Evolutionary conservation across 805 yeast genomes (phyloP).

Genomic region (Metschnikowia hibisci): DNA sequence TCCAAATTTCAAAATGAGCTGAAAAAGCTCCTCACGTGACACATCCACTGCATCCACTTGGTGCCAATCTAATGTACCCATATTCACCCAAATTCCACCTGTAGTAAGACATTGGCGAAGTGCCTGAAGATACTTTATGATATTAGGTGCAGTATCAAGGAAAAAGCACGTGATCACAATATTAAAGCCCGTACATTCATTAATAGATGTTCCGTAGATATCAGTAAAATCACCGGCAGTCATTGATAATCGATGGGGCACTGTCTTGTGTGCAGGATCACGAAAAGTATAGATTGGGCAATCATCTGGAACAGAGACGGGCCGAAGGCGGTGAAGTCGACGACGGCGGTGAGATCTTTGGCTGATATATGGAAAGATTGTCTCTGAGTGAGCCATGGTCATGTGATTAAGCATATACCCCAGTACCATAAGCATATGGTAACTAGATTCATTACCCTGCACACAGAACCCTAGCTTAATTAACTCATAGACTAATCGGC

Average conservation of each 20-base stretch:
- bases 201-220: conserved; percentile 49
- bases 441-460: conserved; percentile 67
- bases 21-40: conserved; percentile 50
- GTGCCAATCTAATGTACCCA: conserved; percentile 73
- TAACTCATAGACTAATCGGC: conserved; percentile 54
- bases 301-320: conserved; percentile 51
- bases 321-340: conserved; percentile 47
- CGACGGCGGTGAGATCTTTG: conserved; percentile 43
- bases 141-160: conserved; percentile 59
- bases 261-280: background rate
- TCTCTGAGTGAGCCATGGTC: conserved; percentile 33
- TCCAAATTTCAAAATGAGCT: conserved; percentile 45
- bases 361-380: conserved; percentile 55
- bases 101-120: conserved; percentile 43
- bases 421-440: conserved; percentile 59
- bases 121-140: conserved; percentile 53
- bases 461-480: conserved; percentile 52
- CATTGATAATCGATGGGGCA: conserved; percentile 57
- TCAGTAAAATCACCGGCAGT: conserved; percentile 71
- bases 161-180: conserved; percentile 55
- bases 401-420: conserved; percentile 51
- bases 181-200: conserved; percentile 30
- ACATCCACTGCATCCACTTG: conserved; percentile 56
- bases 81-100: conserved; percentile 57
- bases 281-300: conserved; percentile 36